These are phyloP conservation scores for Phytophthora pluvialis DNA, from an alignment of 352 stramenopile species.

Conservation along the genomic window DNA sequence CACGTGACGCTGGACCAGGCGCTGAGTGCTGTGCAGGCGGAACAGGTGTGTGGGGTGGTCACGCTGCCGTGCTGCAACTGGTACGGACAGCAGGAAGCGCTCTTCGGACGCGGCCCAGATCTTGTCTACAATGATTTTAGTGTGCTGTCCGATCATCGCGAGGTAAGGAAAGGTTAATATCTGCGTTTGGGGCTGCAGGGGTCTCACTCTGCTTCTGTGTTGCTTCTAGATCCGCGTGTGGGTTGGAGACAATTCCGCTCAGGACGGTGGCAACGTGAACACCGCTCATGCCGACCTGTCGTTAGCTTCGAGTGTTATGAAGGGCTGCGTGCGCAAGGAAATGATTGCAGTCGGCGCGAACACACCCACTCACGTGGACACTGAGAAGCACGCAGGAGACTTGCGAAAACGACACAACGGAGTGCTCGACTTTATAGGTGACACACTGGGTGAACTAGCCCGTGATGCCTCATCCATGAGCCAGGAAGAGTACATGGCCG, in stretches of 20 bases:
- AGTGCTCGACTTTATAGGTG: conserved; percentile 38
- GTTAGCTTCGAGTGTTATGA: conserved; percentile 43
- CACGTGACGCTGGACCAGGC: conserved; percentile 82
- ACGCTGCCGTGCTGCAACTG: conserved; percentile 87
- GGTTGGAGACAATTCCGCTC: conserved; percentile 20
- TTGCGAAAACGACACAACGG: conserved; percentile 18
- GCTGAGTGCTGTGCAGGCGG: conserved; percentile 65
- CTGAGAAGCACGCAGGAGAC: not conserved
- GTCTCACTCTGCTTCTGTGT: conserved; percentile 6
- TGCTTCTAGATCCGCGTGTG: conserved; percentile 55
- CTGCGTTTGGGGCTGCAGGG: too few relatives aligned
- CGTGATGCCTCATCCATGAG: conserved; percentile 25
- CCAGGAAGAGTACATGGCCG: conserved; percentile 15
- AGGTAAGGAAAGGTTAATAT: conserved; percentile 38
- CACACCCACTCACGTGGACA: not conserved
- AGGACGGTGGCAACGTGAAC: conserved; percentile 4
- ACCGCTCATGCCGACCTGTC: conserved; percentile 28
- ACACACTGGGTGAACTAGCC: conserved; percentile 26
- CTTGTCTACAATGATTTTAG: conserved; percentile 88
- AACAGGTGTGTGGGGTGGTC: conserved; percentile 64
- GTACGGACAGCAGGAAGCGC: conserved; percentile 72
- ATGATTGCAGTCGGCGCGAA: not conserved
- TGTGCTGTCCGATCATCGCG: conserved; percentile 78
- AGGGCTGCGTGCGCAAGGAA: conserved; percentile 58
- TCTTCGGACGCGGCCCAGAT: conserved; percentile 59